A percentile compares a stretch with the other conserved stretches of the same genome.
phyloP scores from a whole-genome alignment of 345 rosid species.

The Microcos paniculata region DNA sequence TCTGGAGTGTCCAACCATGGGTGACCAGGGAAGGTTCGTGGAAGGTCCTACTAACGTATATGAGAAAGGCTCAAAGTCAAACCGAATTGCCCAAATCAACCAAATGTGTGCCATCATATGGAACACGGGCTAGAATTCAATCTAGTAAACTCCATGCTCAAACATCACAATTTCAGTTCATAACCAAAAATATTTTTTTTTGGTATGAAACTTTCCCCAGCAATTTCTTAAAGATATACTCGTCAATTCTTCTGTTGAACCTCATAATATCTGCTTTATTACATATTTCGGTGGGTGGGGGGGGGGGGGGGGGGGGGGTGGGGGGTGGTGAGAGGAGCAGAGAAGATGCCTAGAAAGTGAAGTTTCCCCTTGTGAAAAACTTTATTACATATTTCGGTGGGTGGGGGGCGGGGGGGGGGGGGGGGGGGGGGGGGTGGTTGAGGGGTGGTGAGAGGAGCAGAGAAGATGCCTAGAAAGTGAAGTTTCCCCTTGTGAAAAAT shows the following conservation, averaged over 20 bases:
- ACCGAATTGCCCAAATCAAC: not conserved
- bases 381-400: too few relatives aligned
- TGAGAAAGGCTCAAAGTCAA: slow-evolving; percentile 8
- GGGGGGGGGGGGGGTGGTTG: too few relatives aligned
- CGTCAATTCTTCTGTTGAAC: not conserved
- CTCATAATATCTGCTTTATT: slow-evolving; percentile 2
- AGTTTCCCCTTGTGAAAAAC: too few relatives aligned
- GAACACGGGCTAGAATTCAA: not conserved
- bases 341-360: too few relatives aligned
- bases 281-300: too few relatives aligned
- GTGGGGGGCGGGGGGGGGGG: too few relatives aligned
- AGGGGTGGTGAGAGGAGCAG: too few relatives aligned
- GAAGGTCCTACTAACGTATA: slow-evolving; percentile 72
- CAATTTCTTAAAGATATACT: not conserved
- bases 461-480: too few relatives aligned
- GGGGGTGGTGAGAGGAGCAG: too few relatives aligned
- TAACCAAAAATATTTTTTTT: not conserved
- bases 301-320: too few relatives aligned
- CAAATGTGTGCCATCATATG: not conserved
- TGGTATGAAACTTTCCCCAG: not conserved
- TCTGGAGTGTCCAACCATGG: slow-evolving; percentile 99
- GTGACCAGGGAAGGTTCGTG: slow-evolving; percentile 98
- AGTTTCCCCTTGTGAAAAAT: too few relatives aligned
- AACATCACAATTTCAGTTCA: not conserved
- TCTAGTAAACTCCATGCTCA: not conserved